Evolutionary conservation across 805 yeast genomes (phyloP), one percentile per base, ranked within the genome.

Genomic region (Candida sakaeoensis): DNA sequence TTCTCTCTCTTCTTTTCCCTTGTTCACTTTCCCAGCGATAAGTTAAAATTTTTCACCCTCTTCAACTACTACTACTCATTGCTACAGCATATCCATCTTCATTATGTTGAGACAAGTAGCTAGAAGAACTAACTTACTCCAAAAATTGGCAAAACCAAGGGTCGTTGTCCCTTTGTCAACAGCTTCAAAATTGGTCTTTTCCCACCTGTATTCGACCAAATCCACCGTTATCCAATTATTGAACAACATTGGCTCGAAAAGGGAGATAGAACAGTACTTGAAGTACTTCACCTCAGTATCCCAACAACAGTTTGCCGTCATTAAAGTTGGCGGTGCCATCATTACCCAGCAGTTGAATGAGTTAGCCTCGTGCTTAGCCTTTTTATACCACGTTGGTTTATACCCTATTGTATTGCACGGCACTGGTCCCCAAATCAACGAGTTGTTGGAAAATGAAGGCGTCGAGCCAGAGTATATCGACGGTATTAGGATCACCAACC

Each of bases 301-400:
- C 5, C 90, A 89, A 51, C 98, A 93, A 60, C 97, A 93, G 57
- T 93, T 93, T 55, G 99, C 99, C 3, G 96, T 93, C 32, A 93
- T 93, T 65, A 93, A 93, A 62, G 99, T 93, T 32, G 99, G 99
- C 29, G 99, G 99, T 48, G 99, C 99, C 27, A 91, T 93, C 55
- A 93, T 93, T 61, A 91, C 98, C 34, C 95, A 93, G 52, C 93
- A 91, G 54, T 69, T 93, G 47, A 85, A 89, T 8, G 96, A 91
- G 65, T 71, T 93, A 52, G 99, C 99, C 0, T 86, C 96, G 1
- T 90, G 97, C 56, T 72, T 93, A 48, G 97, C 98, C 4, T 93
- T 93, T 64, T 71, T 93, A 49, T 93, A 93, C 70, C 99, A 93
- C 58, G 96, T 93, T 37, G 99, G 99, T 9, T 75, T 93, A 44